phyloP scores from a whole-genome alignment of 2,329 filamentous ascomycete species.

The Epichloe gansuensis region DNA sequence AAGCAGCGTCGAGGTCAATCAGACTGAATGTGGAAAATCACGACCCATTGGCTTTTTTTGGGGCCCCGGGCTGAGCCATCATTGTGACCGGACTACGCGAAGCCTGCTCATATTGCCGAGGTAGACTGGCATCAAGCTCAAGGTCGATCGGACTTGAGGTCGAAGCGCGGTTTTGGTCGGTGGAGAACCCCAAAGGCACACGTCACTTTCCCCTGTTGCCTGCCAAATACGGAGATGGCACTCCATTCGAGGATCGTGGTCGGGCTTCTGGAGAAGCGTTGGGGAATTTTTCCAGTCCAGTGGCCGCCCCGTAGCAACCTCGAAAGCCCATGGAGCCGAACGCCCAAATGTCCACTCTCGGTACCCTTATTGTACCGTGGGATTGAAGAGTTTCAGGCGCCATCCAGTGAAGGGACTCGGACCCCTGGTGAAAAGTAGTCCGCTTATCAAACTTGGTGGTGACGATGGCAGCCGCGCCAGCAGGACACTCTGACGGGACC shows the following conservation, averaged over 20 bases:
- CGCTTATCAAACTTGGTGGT: constrained; percentile 65
- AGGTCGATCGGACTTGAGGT: constrained; percentile 38
- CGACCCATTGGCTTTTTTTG: neutral
- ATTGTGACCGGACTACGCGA: neutral
- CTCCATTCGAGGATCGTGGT: constrained; percentile 30
- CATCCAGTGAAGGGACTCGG: constrained; percentile 79
- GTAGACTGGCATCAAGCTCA: constrained; percentile 41
- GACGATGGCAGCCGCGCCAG: constrained; percentile 63
- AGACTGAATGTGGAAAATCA: neutral
- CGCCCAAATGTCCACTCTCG: constrained; percentile 72
- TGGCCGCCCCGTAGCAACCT: constrained; percentile 61
- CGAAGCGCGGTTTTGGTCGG: constrained; percentile 25
- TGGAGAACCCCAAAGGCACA: neutral
- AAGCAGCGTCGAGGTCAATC: neutral
- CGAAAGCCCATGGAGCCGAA: constrained; percentile 67
- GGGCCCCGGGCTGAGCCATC: neutral
- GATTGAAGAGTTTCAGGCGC: constrained; percentile 61
- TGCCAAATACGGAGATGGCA: constrained; percentile 8
- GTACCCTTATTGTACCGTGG: constrained; percentile 53
- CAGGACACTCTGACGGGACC: constrained; percentile 32
- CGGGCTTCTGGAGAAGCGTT: constrained; percentile 27
- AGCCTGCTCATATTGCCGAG: constrained; percentile 10
- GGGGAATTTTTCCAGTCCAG: constrained; percentile 47
- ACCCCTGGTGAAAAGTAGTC: constrained; percentile 66
- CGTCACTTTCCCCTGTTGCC: constrained; percentile 4